phyloP scores from a whole-genome alignment of 1,139 yeast genomes.

The Yamadazyma dushanensis region DNA sequence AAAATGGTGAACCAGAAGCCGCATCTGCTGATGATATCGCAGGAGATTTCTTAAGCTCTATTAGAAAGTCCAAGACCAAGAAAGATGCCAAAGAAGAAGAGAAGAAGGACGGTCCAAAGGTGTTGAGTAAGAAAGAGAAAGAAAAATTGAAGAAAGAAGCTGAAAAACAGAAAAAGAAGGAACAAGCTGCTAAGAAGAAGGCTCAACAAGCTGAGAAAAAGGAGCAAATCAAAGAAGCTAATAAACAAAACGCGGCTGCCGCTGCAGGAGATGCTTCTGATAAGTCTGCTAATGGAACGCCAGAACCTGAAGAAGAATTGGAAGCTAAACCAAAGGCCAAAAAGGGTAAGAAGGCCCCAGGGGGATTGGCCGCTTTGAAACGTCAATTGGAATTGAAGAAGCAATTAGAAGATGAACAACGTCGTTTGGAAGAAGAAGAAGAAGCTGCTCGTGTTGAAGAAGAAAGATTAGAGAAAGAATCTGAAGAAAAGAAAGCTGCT shows the following conservation, averaged over 20 bases:
- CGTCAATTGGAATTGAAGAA: constrained; percentile 86
- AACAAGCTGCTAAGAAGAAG: constrained; percentile 84
- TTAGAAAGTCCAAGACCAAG: constrained; percentile 77
- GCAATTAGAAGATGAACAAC: constrained; percentile 75
- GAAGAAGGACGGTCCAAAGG: constrained; percentile 54
- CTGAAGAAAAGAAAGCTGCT: constrained; percentile 66
- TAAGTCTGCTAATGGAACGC: constrained; percentile 30
- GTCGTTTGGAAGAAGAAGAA: constrained; percentile 67
- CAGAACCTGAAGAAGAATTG: constrained; percentile 34
- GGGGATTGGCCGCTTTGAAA: constrained; percentile 77
- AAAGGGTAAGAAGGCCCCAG: constrained; percentile 70
- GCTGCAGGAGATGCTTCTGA: constrained; percentile 34
- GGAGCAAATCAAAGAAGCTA: constrained; percentile 64
- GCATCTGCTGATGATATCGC: constrained; percentile 46
- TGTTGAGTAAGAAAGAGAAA: constrained; percentile 94
- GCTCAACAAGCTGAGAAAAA: constrained; percentile 59
- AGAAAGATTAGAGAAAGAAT: constrained; percentile 59
- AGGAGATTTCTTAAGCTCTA: constrained; percentile 78
- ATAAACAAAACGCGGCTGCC: constrained; percentile 56
- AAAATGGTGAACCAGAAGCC: constrained; percentile 24
- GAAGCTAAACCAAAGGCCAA: constrained; percentile 36
- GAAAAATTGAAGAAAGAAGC: constrained; percentile 97
- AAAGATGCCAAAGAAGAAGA: constrained; percentile 59
- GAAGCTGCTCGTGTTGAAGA: constrained; percentile 64
- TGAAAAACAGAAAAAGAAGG: constrained; percentile 93